Evolutionary conservation across 768 basidiomycete species (phyloP), one percentile per base, ranked within the genome.

Genomic region (Calocybe indica): DNA sequence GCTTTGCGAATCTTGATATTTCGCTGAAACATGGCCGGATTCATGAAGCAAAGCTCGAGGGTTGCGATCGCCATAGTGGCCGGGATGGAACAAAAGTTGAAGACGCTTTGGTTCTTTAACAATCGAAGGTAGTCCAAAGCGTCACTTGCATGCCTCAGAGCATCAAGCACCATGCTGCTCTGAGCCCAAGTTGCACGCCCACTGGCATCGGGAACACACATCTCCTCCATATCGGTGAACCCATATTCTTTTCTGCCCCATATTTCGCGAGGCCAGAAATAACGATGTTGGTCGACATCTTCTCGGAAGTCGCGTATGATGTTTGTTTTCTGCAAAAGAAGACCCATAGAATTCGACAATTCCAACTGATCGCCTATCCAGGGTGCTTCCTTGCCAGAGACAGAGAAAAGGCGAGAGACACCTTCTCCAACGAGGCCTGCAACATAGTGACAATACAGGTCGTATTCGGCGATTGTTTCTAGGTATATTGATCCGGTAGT

Each of bases 371-470:
- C 68, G 29, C 76, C 83, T 33, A 99, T 67, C 72, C 80, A 88
- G 0, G 76, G 58, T 0, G 73, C 74, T 64, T 97, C 94, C 60
- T 92, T 93, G 22, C 80, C 80, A 5, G 92, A 90, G 3, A 87
- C 87, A 11, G 88, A 72, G 71, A 92, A 95, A 37, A 98, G 73
- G 9, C 91, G 81, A 0, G 90, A 92, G 31, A 95, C 79, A 40
- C 94, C 94, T 65, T 98, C 94, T 33, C 95, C 95, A 50, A 98
- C 95, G 48, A 99, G 85, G 2, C 95, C 95, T 0, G 95, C 95
- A 55, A 98, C 95, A 61, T 93, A 97, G 65, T 99, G 95, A 63
- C 95, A 99, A 67, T 99, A 99, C 10, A 99, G 78, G 63, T 97
- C 92, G 69, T 93, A 99, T 55, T 96, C 92, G 34, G 81, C 73